Percentiles rank a stretch among this genome's conserved stretches.
phyloP scores from a whole-genome alignment of 2,329 filamentous ascomycete genomes.

The Fusarium buxicola region DNA sequence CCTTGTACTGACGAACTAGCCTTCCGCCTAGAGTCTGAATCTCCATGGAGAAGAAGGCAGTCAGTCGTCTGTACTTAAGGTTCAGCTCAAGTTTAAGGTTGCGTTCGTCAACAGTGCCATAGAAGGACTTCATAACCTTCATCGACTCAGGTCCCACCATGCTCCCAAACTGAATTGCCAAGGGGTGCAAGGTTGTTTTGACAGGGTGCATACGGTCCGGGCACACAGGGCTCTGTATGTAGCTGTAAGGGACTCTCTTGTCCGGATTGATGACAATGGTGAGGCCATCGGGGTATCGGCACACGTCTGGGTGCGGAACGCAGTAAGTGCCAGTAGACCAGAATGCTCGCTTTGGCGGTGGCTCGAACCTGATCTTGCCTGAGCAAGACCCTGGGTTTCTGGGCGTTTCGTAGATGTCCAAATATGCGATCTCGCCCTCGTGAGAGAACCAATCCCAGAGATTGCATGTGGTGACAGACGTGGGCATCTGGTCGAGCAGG shows the following conservation, averaged over 20 bases:
- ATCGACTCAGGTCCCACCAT: conserved; percentile 65
- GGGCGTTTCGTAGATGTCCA: conserved; percentile 61
- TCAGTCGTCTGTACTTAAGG: conserved; percentile 45
- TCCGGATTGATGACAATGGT: conserved; percentile 24
- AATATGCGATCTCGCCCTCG: conserved; percentile 65
- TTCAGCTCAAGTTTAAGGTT: conserved; percentile 48
- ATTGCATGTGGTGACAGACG: conserved; percentile 52
- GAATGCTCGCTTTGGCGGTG: conserved; percentile 64
- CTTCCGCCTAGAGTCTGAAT: conserved; percentile 23
- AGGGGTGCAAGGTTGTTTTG: conserved; percentile 56
- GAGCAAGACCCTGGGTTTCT: conserved; percentile 37
- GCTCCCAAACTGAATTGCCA: conserved; percentile 71
- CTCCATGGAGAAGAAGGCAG: conserved; percentile 47
- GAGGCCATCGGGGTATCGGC: conserved; percentile 36
- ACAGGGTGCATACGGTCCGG: conserved; percentile 44
- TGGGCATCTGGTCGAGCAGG: conserved; percentile 50
- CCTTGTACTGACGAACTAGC: conserved; percentile 51
- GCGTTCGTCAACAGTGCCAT: conserved; percentile 7
- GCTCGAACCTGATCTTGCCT: conserved; percentile 67
- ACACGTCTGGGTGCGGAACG: conserved; percentile 42
- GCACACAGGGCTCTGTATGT: conserved; percentile 34
- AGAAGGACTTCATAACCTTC: conserved; percentile 65
- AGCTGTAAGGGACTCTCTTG: conserved; percentile 17
- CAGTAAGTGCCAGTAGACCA: conserved; percentile 56
- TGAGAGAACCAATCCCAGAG: conserved; percentile 64